Evolutionary conservation across 2,329 filamentous ascomycete species (phyloP), one percentile per base, ranked within the genome.

Genomic region (Monosporascus sp.): DNA sequence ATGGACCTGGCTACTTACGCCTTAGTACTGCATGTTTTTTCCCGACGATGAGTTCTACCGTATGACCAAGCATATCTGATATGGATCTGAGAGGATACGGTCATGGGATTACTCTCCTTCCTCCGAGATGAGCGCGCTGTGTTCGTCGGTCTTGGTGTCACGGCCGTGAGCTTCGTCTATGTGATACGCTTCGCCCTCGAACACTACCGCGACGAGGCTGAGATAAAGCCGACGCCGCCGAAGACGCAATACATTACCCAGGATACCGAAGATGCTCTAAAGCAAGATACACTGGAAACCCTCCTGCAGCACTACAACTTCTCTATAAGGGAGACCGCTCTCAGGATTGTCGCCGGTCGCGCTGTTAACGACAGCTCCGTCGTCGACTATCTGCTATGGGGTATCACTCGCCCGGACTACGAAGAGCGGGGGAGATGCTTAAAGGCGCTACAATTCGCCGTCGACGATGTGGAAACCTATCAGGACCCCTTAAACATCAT

Each of bases 161-260:
- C 84, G 57, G 77, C 85, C 41, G 80, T 84, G 62, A 70, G 79
- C 60, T 73, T 87, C 56, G 67, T 86, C 52, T 74, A 77, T 54
- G 74, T 77, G 50, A 81, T 89, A 68, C 77, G 78, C 57, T 68
- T 76, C 38, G 75, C 81, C 51, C 81, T 92, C 45, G 73, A 74
- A 53, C 72, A 79, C 51, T 82, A 86, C 60, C 79, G 84, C 59
- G 76, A 83, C 61, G 77, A 85, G 50, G 86, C 86, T 58, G 79
- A 85, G 68, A 81, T 94, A 63, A 83, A 82, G 55, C 79, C 82
- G 37, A 66, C 75, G 38, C 81, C 84, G 55, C 83, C 83, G 37
- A 86, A 87, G 66, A 82, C 87, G 49, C 82, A 86, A 60, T 88
- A 89, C 66, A 88, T 90, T 58, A 88, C 84, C 15, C 85, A 90